phyloP scores from a whole-genome alignment of 2,329 filamentous ascomycete genomes.

The Penicillium nordicum region DNA sequence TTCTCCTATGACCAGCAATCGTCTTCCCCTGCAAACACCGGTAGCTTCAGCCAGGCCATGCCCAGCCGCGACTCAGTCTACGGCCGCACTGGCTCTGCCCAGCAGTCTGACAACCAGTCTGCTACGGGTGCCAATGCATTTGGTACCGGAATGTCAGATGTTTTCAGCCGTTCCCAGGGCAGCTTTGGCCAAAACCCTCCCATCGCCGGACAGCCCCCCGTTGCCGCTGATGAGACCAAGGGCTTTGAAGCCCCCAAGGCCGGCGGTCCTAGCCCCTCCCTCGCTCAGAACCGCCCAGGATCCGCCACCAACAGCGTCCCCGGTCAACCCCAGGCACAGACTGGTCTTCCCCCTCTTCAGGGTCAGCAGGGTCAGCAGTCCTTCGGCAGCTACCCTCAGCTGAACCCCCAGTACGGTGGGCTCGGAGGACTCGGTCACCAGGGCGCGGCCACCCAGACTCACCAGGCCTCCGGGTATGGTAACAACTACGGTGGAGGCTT shows the following conservation, averaged over 20 bases:
- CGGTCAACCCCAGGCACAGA: slow-evolving; percentile 50
- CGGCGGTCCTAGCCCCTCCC: slow-evolving; percentile 58
- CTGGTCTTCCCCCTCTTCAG: slow-evolving; percentile 54
- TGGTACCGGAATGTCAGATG: slow-evolving; percentile 53
- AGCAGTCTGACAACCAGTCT: slow-evolving; percentile 54
- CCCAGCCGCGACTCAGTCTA: slow-evolving; percentile 57
- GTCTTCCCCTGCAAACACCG: slow-evolving; percentile 60
- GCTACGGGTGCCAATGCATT: slow-evolving; percentile 50
- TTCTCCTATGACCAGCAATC: slow-evolving; percentile 62
- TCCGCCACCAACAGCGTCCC: slow-evolving; percentile 60
- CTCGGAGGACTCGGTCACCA: slow-evolving; percentile 45
- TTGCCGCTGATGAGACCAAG: slow-evolving; percentile 55
- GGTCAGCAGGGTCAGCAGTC: slow-evolving; percentile 53
- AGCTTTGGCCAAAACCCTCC: slow-evolving; percentile 57
- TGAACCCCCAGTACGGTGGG: slow-evolving; percentile 54
- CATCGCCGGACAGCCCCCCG: slow-evolving; percentile 48
- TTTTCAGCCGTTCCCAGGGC: slow-evolving; percentile 57
- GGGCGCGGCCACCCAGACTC: slow-evolving; percentile 38
- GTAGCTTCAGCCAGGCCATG: slow-evolving; percentile 41
- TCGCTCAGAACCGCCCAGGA: slow-evolving; percentile 61
- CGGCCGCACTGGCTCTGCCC: slow-evolving; percentile 56
- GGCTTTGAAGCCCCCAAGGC: slow-evolving; percentile 56
- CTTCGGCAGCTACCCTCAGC: slow-evolving; percentile 55
- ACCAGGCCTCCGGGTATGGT: slow-evolving; percentile 42
- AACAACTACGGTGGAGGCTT: slow-evolving; percentile 43